Base-by-base conservation (phyloP, 2,329 filamentous ascomycete species). In the Rugonectria rugulosa region DNA sequence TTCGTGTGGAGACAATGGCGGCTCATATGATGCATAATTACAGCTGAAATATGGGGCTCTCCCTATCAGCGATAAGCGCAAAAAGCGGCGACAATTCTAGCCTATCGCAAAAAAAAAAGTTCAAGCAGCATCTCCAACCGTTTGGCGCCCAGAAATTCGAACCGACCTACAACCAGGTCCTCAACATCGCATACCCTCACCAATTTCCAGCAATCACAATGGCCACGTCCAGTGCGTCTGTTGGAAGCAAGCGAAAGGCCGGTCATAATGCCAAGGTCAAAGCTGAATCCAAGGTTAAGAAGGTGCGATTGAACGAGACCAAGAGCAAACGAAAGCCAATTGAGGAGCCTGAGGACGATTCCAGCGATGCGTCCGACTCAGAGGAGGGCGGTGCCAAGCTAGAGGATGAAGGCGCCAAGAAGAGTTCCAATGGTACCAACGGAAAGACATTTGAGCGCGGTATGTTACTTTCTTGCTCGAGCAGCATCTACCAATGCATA, bases 231-330 rank as follows among this genome's bases (percentile, higher is more conserved):
- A 68, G 70, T 54, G 72, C 76, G 48, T 73, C 74, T 40, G 71
- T 73, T 29, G 81, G 81, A 45, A 79, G 74, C 57, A 88, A 88
- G 75, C 77, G 86, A 62, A 88, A 88, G 73, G 77, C 78, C 27
- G 72, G 76, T 21, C 70, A 77, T 7, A 68, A 66, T 27, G 70
- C 71, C 29, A 85, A 82, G 69, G 72, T 76, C 38, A 76, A 70
- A 45, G 63, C 74, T 15, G 73, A 75, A 41, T 75, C 74, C 48
- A 75, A 75, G 52, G 62, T 70, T 32, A 86, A 86, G 71, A 88
- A 88, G 69, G 73, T 76, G 32, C 78, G 79, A 62, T 66, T 81
- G 26, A 72, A 77, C 20, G 67, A 72, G 53, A 45, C 64, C 47
- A 71, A 71, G 60, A 37, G 61, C 15, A 58, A 56, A 53, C 64